Evolutionary conservation across 1,284 basidiomycete genomes (phyloP).

Genomic region (Rhodotorula sp.): DNA sequence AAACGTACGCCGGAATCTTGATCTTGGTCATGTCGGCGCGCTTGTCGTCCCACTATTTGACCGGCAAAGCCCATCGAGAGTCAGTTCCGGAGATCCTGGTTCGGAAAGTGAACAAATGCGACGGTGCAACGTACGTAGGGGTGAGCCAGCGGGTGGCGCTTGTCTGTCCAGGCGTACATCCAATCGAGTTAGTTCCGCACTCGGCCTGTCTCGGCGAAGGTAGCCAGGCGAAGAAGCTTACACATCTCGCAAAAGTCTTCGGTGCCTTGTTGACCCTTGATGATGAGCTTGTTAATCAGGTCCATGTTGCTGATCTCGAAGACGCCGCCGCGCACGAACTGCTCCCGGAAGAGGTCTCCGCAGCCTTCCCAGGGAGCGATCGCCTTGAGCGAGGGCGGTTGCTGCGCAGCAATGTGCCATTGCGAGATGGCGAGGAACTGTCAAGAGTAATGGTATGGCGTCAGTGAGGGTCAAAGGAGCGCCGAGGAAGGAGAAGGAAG

Average conservation of each 20-base stretch:
- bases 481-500: background rate
- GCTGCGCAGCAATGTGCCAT: constrained; percentile 41
- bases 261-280: constrained; percentile 34
- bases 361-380: constrained; percentile 45
- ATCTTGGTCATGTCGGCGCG: constrained; percentile 42
- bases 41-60: constrained; percentile 39
- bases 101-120: constrained; percentile 7
- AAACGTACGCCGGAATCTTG: constrained; percentile 41
- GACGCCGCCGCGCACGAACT: constrained; percentile 37
- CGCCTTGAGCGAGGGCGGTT: constrained; percentile 44
- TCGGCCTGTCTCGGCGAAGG: too few relatives aligned
- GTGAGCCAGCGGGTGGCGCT: background rate
- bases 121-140: constrained; percentile 2
- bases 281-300: constrained; percentile 41
- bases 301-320: constrained; percentile 40
- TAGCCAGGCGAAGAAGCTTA: background rate
- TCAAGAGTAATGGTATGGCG: background rate
- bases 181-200: too few relatives aligned
- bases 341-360: constrained; percentile 39
- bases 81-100: background rate
- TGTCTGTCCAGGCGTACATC: background rate
- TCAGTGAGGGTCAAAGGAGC: background rate
- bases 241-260: constrained; percentile 40
- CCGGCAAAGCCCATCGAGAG: too few relatives aligned
- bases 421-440: constrained; percentile 43